phyloP scores from a whole-genome alignment of 2,329 filamentous ascomycete genomes.

The Emergomyces pasteurianus region DNA sequence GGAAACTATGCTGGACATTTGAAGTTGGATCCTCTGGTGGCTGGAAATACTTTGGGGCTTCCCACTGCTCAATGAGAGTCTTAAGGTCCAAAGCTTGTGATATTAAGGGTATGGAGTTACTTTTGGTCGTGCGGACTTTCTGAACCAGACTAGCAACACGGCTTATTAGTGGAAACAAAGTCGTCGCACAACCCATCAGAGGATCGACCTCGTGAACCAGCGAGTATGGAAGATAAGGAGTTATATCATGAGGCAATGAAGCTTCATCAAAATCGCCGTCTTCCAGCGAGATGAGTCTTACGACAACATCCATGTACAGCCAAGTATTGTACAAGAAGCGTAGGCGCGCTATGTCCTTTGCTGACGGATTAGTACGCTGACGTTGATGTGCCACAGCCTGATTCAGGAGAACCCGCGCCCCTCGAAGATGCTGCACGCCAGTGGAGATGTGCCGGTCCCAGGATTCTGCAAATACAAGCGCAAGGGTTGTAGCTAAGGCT shows the following conservation, averaged over 20 bases:
- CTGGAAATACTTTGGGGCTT: conserved; percentile 46
- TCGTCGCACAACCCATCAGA: conserved; percentile 56
- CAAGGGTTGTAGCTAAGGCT: conserved; percentile 57
- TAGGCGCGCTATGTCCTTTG: conserved; percentile 24
- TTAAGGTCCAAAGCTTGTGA: conserved; percentile 52
- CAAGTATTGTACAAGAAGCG: conserved; percentile 60
- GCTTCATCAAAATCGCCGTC: conserved; percentile 43
- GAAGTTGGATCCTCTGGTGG: conserved; percentile 52
- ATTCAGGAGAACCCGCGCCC: conserved; percentile 52
- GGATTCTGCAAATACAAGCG: conserved; percentile 56
- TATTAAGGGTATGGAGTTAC: conserved; percentile 50
- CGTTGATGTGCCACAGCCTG: conserved; percentile 41
- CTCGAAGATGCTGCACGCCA: conserved; percentile 57
- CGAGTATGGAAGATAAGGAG: conserved; percentile 29
- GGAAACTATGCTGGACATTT: conserved; percentile 51
- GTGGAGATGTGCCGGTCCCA: conserved; percentile 60
- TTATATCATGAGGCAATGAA: conserved; percentile 14
- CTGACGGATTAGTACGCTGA: conserved; percentile 7
- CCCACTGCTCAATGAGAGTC: conserved; percentile 49
- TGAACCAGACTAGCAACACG: conserved; percentile 55
- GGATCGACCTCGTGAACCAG: conserved; percentile 52
- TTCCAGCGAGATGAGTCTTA: conserved; percentile 52
- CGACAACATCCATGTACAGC: conserved; percentile 64
- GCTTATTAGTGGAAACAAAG: conserved; percentile 57
- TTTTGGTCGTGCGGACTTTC: conserved; percentile 42